A percentile compares a stretch with the other conserved stretches of the same genome.
Evolutionary conservation across 2,329 filamentous ascomycete genomes (phyloP).

Genomic region (Ceratocystis albifundus): DNA sequence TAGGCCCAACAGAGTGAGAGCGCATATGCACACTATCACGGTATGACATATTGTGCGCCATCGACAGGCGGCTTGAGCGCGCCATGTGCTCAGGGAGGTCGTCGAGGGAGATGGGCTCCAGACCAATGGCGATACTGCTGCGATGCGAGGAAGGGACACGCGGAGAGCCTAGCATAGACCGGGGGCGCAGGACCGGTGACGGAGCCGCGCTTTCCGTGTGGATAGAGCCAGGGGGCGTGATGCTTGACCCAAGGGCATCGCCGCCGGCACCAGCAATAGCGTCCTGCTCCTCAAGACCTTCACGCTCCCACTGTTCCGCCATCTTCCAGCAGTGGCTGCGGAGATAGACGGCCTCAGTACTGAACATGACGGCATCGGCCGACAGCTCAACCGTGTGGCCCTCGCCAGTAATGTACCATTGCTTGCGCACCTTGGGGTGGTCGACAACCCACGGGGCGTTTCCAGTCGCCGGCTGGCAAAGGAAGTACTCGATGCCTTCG

Average conservation of each 20-base stretch:
- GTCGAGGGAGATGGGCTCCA: conserved; percentile 32
- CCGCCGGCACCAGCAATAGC: neutral
- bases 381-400: conserved; percentile 44
- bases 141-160: conserved; percentile 25
- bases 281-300: conserved; percentile 26
- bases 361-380: conserved; percentile 49
- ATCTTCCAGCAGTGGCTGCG: conserved; percentile 47
- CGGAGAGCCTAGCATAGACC: conserved; percentile 19
- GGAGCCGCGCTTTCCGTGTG: conserved; percentile 13
- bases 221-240: conserved; percentile 20
- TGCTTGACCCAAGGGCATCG: conserved; percentile 19
- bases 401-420: conserved; percentile 65
- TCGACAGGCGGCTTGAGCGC: conserved; percentile 16
- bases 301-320: conserved; percentile 40
- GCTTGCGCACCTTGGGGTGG: conserved; percentile 50
- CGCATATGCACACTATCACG: conserved; percentile 18
- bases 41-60: conserved; percentile 16
- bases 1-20: conserved; percentile 19
- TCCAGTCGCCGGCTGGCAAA: conserved; percentile 63
- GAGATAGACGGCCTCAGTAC: conserved; percentile 49
- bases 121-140: conserved; percentile 36
- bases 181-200: conserved; percentile 15
- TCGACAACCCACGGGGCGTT: conserved; percentile 63
- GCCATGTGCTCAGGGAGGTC: conserved; percentile 18
- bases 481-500: conserved; percentile 68